Base-by-base conservation (phyloP, 1,284 basidiomycete species). In the Stereum hirsutum region DNA sequence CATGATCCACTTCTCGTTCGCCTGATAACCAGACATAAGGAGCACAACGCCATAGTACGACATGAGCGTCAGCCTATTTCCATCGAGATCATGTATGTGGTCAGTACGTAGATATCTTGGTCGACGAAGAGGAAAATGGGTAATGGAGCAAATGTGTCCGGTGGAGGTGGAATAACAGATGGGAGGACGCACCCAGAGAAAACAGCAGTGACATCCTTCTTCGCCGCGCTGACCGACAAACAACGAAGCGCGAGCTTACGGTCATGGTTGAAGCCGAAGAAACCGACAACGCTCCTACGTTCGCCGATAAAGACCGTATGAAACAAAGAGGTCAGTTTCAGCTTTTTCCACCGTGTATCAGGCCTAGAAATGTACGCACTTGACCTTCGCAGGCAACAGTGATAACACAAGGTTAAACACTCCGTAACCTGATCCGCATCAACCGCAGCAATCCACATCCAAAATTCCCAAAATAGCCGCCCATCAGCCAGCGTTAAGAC, bases 321-420 rank as follows among this genome's bases (percentile, higher is more conserved):
- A 15, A 23, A 8, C 11, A 23, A 39, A 14, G 24, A 30, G 30
- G 17, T 12, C 20, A 39, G 23, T n/a, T n/a, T n/a, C n/a, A n/a
- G n/a, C n/a, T n/a, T n/a, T n/a, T n/a, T n/a, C 43, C 11, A 35
- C 30, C 12, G 42, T 30, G n/a, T n/a, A n/a, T n/a, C n/a, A n/a
- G n/a, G n/a, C n/a, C n/a, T n/a, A n/a, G n/a, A n/a, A 28, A 19
- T 7, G n/a, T 11, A 59, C 73, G 46, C 49, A 82, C 81, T 81
- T 78, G 42, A 81, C 63, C 54, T 74, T 77, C 46, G 75, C 75
- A 12, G 85, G 86, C 11, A 89, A 62, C 11, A 89, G 62, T 2
- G 82, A 86, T 49, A 89, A 78, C 7, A 86, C 77, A 38, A 89
- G 71, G 53, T 87, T 87, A 62, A 89, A 89, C 20, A 89, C 55